phyloP scores from a whole-genome alignment of 2,329 filamentous ascomycete species.

The Chaetomiaceae sp. region DNA sequence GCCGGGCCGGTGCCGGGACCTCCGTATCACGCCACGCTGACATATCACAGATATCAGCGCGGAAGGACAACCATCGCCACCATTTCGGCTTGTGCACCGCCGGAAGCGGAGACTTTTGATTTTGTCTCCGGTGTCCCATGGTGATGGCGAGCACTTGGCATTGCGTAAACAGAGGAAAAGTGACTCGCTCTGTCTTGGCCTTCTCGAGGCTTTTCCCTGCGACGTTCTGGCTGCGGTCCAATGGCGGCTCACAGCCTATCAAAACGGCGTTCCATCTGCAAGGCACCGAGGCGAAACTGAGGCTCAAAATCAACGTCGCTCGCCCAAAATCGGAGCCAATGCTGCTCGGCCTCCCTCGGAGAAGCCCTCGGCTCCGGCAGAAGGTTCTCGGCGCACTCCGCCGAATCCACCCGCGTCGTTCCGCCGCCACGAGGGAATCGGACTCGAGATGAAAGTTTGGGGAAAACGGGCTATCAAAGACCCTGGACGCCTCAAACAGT shows the following conservation, averaged over 20 bases:
- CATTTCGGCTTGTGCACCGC: no score
- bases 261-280: background rate
- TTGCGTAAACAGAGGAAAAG: background rate
- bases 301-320: constrained; percentile 1
- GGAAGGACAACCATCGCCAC: no score
- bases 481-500: constrained; percentile 9
- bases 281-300: background rate
- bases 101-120: no score
- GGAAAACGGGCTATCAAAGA: background rate
- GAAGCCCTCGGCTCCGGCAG: constrained; percentile 13
- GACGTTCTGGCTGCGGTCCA: no score
- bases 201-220: background rate
- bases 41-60: no score
- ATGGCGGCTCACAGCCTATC: background rate
- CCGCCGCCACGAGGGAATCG: background rate
- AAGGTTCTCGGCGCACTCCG: background rate
- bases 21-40: constrained; percentile 1
- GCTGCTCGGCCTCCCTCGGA: constrained; percentile 12
- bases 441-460: background rate
- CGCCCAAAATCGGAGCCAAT: background rate
- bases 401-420: background rate
- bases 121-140: no score
- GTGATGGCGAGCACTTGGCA: no score
- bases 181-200: background rate
- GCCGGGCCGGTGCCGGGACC: background rate